Base-by-base conservation (phyloP, 805 yeast genomes). In the Candida suzukii region DNA sequence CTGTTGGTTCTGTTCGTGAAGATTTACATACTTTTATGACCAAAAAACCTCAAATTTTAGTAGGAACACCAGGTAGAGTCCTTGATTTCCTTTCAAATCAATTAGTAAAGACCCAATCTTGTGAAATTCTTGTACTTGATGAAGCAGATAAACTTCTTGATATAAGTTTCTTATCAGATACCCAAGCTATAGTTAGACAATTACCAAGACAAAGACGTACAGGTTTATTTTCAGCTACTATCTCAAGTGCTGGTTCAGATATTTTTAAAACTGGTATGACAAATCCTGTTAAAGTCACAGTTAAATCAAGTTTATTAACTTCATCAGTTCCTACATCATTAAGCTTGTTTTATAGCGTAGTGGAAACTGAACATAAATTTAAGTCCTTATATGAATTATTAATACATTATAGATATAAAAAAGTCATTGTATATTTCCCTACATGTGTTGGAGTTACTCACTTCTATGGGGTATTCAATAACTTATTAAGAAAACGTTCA, bases 61-160 rank as follows among this genome's bases (percentile, higher is more conserved):
- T 93, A 11, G 96, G 95, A 0, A 93, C 98, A 0, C 98, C 98
- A 0, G 99, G 99, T 5, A 73, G 98, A 51, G 56, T 86, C 20
- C 59, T 80, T 14, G 97, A 93, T 46, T 80, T 93, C 52, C 56
- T 90, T 18, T 64, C 74, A 11, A 73, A 83, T 8, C 63, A 71
- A 14, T 60, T 65, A 20, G 83, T 88, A 3, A 76, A 75, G 47
- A 72, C 88, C 0, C 63, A 66, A 4, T 70, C 83, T 3, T 71
- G 88, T 39, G 95, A 87, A 49, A 73, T 84, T 30, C 71, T 86
- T 12, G 80, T 93, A 4, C 59, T 93, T 32, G 99, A 93, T 60
- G 98, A 93, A 63, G 98, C 98, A 7, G 99, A 93, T 54, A 76
- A 88, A 50, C 68, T 91, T 28, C 67, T 91, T 27, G 98, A 90